phyloP scores from a whole-genome alignment of 257 asterid species.

The Euphrasia confusa region DNA sequence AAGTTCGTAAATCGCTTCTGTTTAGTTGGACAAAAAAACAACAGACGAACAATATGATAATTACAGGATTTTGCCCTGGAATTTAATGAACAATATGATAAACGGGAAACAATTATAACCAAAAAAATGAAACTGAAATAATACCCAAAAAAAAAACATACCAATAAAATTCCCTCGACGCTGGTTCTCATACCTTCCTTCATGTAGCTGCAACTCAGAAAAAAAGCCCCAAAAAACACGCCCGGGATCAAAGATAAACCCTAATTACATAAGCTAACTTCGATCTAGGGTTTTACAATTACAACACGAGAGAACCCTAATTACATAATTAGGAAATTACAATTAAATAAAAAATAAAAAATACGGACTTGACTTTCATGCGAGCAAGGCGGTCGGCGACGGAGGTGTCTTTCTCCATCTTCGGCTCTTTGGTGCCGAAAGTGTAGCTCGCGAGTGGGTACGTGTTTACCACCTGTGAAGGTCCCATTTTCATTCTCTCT shows the following conservation, averaged over 20 bases:
- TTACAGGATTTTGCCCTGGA: too few relatives aligned
- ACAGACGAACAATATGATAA: background rate
- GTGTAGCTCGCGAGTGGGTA: slow-evolving; percentile 84
- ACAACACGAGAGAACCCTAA: background rate
- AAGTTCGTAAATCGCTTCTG: slow-evolving; percentile 9
- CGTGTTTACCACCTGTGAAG: slow-evolving; percentile 61
- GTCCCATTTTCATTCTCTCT: slow-evolving; percentile 35
- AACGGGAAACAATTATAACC: background rate
- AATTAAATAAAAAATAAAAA: background rate
- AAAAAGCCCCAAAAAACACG: slow-evolving; percentile 14
- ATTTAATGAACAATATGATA: background rate
- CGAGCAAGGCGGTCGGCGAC: slow-evolving; percentile 92
- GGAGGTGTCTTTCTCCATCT: slow-evolving; percentile 86
- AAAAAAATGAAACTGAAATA: background rate
- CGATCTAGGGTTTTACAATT: slow-evolving; percentile 38
- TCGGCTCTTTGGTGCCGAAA: slow-evolving; percentile 80
- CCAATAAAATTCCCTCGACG: slow-evolving; percentile 85
- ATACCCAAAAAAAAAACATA: slow-evolving; percentile 15
- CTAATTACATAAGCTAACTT: slow-evolving; percentile 6
- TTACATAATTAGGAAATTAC: background rate
- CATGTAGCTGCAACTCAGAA: slow-evolving; percentile 64
- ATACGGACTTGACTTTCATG: slow-evolving; percentile 81
- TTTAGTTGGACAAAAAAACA: too few relatives aligned
- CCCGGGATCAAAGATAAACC: slow-evolving; percentile 20
- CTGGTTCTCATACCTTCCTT: slow-evolving; percentile 98